Percentiles rank a stretch among this genome's conserved stretches.
Conservation (phyloP, 2,329 filamentous ascomycete species). For the Penicillium psychrosexuale region DNA sequence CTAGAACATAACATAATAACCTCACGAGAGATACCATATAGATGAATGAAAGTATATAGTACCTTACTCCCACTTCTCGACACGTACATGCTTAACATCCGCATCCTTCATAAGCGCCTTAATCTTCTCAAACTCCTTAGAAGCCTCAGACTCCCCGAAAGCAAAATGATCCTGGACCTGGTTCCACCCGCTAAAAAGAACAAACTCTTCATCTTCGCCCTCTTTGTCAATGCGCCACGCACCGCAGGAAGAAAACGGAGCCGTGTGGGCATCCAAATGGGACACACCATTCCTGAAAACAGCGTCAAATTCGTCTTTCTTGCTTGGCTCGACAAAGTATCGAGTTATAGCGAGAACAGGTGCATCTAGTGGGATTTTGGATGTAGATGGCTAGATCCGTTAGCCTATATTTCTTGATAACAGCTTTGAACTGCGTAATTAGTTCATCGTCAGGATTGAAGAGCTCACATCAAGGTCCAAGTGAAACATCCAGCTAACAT, state of each 20-base stretch:
- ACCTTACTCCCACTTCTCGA: constrained; percentile 17
- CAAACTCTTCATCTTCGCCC: constrained; percentile 40
- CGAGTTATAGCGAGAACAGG: constrained; percentile 34
- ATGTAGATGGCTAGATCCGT: constrained; percentile 2
- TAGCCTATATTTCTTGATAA: neutral
- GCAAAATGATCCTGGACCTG: constrained; percentile 33
- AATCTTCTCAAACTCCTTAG: constrained; percentile 28
- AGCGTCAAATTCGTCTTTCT: constrained; percentile 27
- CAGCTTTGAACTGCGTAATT: neutral
- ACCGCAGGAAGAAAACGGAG: constrained; percentile 30
- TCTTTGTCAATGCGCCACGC: constrained; percentile 43
- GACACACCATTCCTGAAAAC: constrained; percentile 26
- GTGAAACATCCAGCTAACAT: constrained; percentile 46
- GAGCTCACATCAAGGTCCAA: constrained; percentile 36
- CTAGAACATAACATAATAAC: neutral
- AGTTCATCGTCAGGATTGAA: too few species aligned
- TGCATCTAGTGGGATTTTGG: constrained; percentile 27
- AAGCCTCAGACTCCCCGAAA: constrained; percentile 35
- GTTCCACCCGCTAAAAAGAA: constrained; percentile 43
- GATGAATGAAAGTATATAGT: neutral
- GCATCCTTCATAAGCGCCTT: constrained; percentile 19
- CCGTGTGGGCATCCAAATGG: constrained; percentile 27
- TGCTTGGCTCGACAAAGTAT: constrained; percentile 28
- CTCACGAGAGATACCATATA: neutral
- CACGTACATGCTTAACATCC: constrained; percentile 29